A percentile compares a stretch with the other conserved stretches of the same genome.
phyloP scores from a whole-genome alignment of 768 basidiomycete genomes.

The Austroboletus festivus region DNA sequence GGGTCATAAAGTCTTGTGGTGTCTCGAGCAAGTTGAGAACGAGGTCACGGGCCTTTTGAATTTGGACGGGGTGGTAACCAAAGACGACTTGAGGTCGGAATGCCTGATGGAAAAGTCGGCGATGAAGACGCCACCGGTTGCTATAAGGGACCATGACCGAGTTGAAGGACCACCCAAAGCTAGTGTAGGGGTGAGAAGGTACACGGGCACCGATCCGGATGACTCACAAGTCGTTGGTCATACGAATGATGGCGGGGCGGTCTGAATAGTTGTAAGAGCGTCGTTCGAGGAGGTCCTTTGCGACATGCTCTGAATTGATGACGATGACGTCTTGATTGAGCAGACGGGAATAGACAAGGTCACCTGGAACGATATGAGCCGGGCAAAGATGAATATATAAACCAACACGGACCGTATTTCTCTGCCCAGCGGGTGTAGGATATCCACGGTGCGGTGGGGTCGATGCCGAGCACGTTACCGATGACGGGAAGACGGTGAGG shows the following conservation, averaged over 20 bases:
- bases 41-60: slow-evolving; percentile 26
- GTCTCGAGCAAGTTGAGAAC: slow-evolving; percentile 24
- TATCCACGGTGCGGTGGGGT: slow-evolving; percentile 28
- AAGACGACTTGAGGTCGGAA: slow-evolving; percentile 21
- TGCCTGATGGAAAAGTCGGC: slow-evolving; percentile 28
- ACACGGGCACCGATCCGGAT: background rate
- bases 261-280: slow-evolving; percentile 46
- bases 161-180: slow-evolving; percentile 31
- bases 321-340: slow-evolving; percentile 38
- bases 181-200: background rate
- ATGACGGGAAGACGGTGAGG: slow-evolving; percentile 43
- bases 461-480: slow-evolving; percentile 29
- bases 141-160: slow-evolving; percentile 27
- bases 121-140: slow-evolving; percentile 29
- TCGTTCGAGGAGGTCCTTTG: slow-evolving; percentile 43
- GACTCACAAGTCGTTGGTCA: slow-evolving; percentile 31
- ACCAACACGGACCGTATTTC: slow-evolving; percentile 23
- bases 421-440: slow-evolving; percentile 33
- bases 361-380: slow-evolving; percentile 20
- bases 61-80: slow-evolving; percentile 21
- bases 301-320: slow-evolving; percentile 39
- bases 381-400: no score
- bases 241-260: slow-evolving; percentile 30
- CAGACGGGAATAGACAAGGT: slow-evolving; percentile 36
- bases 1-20: slow-evolving; percentile 13